Conservation (phyloP, 345 rosid genomes). For the Hibiscus syriacus region DNA sequence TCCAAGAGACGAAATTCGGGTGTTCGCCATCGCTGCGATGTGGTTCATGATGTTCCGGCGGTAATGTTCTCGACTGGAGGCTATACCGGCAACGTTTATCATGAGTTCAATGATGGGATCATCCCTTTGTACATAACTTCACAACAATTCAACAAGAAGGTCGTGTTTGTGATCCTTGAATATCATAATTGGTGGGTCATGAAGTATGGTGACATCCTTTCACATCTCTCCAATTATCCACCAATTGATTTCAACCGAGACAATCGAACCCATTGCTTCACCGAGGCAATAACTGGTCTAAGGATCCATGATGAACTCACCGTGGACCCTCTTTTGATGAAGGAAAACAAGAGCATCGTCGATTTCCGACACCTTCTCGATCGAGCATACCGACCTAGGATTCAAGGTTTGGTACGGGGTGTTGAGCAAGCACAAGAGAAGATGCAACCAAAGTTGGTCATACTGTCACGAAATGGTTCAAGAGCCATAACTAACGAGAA, state of each 20-base stretch:
- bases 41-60: conserved; percentile 43
- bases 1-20: conserved; percentile 15
- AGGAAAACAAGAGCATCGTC: conserved; percentile 26
- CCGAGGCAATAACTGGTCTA: conserved; percentile 53
- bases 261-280: conserved; percentile 54
- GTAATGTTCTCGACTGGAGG: conserved; percentile 66
- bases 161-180: conserved; percentile 57
- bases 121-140: conserved; percentile 61
- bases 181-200: conserved; percentile 67
- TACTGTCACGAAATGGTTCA: conserved; percentile 45
- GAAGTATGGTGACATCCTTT: conserved; percentile 48
- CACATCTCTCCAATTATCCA: conserved; percentile 41
- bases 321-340: conserved; percentile 33
- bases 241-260: conserved; percentile 40
- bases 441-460: conserved; percentile 37
- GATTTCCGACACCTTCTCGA: conserved; percentile 47
- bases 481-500: conserved; percentile 50
- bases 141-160: conserved; percentile 48
- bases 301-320: conserved; percentile 57
- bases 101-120: conserved; percentile 67
- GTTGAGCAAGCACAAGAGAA: neutral
- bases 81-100: conserved; percentile 65
- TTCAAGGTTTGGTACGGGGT: conserved; percentile 29
- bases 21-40: conserved; percentile 33
- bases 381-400: conserved; percentile 45